Evolutionary conservation across 169 alveolate species (phyloP).

Genomic region (Eimeria falciformis): DNA sequence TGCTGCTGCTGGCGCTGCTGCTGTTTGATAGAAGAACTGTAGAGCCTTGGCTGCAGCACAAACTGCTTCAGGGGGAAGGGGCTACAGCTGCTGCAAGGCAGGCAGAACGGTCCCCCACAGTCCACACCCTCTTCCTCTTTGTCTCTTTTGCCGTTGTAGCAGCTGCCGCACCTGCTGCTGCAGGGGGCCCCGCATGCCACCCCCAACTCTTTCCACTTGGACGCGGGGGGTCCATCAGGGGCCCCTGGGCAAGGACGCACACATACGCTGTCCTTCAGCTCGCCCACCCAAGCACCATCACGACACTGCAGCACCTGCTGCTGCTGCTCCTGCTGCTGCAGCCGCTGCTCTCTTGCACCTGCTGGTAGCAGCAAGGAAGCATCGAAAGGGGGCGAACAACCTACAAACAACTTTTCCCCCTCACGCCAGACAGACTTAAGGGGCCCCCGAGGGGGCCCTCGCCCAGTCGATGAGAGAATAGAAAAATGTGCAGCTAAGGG

Average conservation of each 20-base stretch:
- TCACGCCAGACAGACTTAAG: neutral
- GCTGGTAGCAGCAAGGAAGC: neutral
- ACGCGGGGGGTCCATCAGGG: slow-evolving; percentile 21
- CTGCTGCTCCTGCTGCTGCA: slow-evolving; percentile 20
- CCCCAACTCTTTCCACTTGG: slow-evolving; percentile 83
- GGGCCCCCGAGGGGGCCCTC: neutral
- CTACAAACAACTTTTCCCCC: slow-evolving; percentile 1
- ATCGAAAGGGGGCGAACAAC: slow-evolving; percentile 29
- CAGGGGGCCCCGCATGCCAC: slow-evolving; percentile 86
- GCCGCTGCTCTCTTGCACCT: slow-evolving; percentile 22
- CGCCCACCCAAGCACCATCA: slow-evolving; percentile 42
- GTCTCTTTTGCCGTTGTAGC: slow-evolving; percentile 81
- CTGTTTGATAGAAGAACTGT: neutral
- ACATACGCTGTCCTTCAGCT: slow-evolving; percentile 1
- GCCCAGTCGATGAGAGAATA: neutral
- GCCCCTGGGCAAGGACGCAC: slow-evolving; percentile 52
- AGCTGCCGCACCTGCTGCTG: slow-evolving; percentile 78
- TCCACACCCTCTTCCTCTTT: slow-evolving; percentile 81
- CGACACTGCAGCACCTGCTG: slow-evolving; percentile 46
- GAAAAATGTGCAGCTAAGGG: slow-evolving; percentile 26
- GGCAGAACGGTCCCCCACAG: slow-evolving; percentile 79
- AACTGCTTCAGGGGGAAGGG: slow-evolving; percentile 69
- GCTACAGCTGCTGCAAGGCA: slow-evolving; percentile 70
- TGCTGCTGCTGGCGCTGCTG: slow-evolving; percentile 48
- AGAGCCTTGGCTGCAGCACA: slow-evolving; percentile 44